Base-by-base conservation (phyloP, 2,329 filamentous ascomycete species). In the Hansfordia pulvinata region DNA sequence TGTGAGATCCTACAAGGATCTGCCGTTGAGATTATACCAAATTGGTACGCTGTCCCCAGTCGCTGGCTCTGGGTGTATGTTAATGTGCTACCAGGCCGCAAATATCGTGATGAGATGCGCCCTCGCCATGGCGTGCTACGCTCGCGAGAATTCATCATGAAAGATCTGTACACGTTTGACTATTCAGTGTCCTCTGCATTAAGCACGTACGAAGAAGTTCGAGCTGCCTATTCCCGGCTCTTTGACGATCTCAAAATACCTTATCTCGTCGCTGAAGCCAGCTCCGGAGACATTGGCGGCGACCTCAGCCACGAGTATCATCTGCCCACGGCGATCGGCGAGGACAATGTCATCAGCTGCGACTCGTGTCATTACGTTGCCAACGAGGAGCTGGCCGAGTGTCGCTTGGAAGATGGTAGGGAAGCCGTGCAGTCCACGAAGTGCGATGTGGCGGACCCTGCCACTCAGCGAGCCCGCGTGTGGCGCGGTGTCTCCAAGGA, bases 151-250 rank as follows among this genome's bases (percentile, higher is more conserved):
- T 98, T 98, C 42, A 56, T 84, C 39, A 98, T 98, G 90, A 98
- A 98, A 52, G 90, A 98, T 50, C 66, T 98, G 1, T 98, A 98
- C 49, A 94, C 86, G 0, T 98, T 98, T 44, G 90, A 98, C 44
- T 56, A 64, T 19, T 76, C 65, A 4, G 48, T 62, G 1, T 54
- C 68, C 15, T 57, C 69, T n/a, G 88, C 88, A 2, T 58, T 86
- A n/a, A 54, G 68, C 26, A 93, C 88, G 0, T 98, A 98, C 40
- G 53, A 70, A 6, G 56, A 74, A 21, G 84, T 93, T 3, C 71
- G 79, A 26, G 49, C 52, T 19, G 78, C 79, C 2, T 98, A 98
- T 47, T 62, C 60, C 9, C 64, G 64, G 11, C 68, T 98, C 26
- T 92, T 98, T 41, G 57, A 80, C 23, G 82, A 92, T 31, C 60